Base-by-base conservation (phyloP, 805 yeast species). In the Phaffomyces antillensis region DNA sequence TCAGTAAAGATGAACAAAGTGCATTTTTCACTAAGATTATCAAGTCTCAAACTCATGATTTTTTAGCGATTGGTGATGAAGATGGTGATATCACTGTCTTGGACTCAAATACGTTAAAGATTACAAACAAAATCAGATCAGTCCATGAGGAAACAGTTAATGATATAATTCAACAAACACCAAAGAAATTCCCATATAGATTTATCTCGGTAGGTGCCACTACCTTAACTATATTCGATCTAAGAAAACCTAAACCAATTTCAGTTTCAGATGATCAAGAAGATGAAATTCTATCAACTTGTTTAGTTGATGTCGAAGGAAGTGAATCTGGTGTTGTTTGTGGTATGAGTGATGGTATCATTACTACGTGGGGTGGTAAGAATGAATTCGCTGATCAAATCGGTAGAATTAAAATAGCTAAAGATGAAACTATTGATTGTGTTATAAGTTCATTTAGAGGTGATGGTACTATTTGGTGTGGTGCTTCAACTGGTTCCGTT, bases 291-390 rank as follows among this genome's bases (percentile, higher is more conserved):
- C 65, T 91, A 37, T 73, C 89, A 45, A 83, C 87, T 55, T 68
- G 86, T 34, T 79, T 81, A 66, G 75, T 81, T 2, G 86, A 83
- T 50, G 75, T 75, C 2, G 73, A 79, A 13, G 75, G 73, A 40
- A 86, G 81, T 43, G 81, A 78, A 17, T 73, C 78, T 1, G 34
- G 39, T 17, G 74, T 81, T 4, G 76, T 83, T 5, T 89, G 90
- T 53, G 91, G 96, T 38, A 89, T 88, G 83, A 88, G 95, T 15
- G 93, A 84, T 58, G 98, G 98, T 4, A 76, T 87, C 13, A 72
- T 88, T 7, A 88, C 98, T 0, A 69, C 85, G 13, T 91, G 99
- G 99, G 79, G 77, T 53, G 71, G 76, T 28, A 76, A 76, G 58
- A 87, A 86, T 58, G 75, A 75, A 37, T 73, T 80, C 49, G 71